phyloP scores from a whole-genome alignment of 176 grass and related monocot genomes.

The Themeda triandra region DNA sequence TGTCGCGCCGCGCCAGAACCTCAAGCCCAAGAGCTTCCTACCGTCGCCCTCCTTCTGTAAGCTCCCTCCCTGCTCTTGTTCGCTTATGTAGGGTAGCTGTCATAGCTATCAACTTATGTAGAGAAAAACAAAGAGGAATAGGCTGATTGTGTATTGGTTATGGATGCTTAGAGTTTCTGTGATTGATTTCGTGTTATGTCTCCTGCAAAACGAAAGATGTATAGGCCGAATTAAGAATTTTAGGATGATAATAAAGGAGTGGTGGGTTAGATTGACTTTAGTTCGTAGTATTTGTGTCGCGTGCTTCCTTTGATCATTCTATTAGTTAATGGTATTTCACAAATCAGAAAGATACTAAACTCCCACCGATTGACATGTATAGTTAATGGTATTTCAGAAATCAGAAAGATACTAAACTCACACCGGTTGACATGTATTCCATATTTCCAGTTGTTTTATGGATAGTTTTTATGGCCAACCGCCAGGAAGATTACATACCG shows the following conservation, averaged over 20 bases:
- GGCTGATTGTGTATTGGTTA: not conserved
- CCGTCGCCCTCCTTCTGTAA: constrained; percentile 40
- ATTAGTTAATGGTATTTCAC: no score
- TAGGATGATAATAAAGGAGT: not conserved
- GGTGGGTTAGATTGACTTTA: no score
- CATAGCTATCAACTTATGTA: not conserved
- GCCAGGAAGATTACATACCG: no score
- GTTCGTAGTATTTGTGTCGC: no score
- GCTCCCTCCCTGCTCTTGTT: not conserved
- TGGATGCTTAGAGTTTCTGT: not conserved
- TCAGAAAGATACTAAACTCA: no score
- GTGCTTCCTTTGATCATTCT: no score
- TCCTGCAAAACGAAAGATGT: not conserved
- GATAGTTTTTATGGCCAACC: no score
- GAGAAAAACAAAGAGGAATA: not conserved
- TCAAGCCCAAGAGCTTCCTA: not conserved
- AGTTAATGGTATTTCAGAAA: no score
- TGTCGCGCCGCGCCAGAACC: constrained; percentile 28
- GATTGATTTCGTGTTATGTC: not conserved
- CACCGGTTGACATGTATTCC: no score
- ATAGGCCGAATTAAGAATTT: not conserved
- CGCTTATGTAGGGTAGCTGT: not conserved
- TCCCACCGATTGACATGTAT: no score
- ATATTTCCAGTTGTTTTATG: no score
- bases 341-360: no score